Base-by-base conservation (phyloP, 2,329 filamentous ascomycete species). In the Alternaria longipes region DNA sequence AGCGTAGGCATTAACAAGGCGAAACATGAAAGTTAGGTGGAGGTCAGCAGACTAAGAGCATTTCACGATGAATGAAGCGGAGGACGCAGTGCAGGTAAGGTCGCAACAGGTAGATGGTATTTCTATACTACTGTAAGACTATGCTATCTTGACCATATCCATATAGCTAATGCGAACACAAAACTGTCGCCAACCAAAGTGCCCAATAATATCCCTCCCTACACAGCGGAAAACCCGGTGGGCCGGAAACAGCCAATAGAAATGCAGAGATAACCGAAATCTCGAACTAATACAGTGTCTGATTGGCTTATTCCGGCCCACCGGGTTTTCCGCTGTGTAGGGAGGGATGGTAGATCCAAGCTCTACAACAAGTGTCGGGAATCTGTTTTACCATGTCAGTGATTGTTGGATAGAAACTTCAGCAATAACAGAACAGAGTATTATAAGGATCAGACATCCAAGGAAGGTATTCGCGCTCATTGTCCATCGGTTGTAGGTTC, bases 391-490 rank as follows among this genome's bases (percentile, higher is more conserved):
- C 40, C 47, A 64, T 32, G 66, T 73, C 53, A 74, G 73, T 65
- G 54, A 8, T 36, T 64, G 63, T 62, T 38, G 36, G 9, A n/a
- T 22, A 28, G 41, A 42, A 20, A 42, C 45, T 45, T 44, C 44
- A 36, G 55, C 54, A 47, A 56, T 54, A n/a, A 50, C 64, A 63
- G 36, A 45, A 56, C 36, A 20, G 40, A 56, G 46, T 54, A 24
- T 26, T 60, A 18, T 38, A 63, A 46, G 58, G 58, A 82, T 90
- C 87, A 90, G 88, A 90, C 89, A 91, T 91, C 89, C 89, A 91
- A 91, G 88, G 88, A 91, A 90, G 88, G 79, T 73, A 74, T 72
- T 74, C 69, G 73, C 89, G 85, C 85, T 91, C 89, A 91, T 89
- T 76, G 89, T 83, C 85, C 86, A 76, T 75, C 85, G 85, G 57